Evolutionary conservation across 2,329 filamentous ascomycete species (phyloP).

Genomic region (Talaromyces islandicus): DNA sequence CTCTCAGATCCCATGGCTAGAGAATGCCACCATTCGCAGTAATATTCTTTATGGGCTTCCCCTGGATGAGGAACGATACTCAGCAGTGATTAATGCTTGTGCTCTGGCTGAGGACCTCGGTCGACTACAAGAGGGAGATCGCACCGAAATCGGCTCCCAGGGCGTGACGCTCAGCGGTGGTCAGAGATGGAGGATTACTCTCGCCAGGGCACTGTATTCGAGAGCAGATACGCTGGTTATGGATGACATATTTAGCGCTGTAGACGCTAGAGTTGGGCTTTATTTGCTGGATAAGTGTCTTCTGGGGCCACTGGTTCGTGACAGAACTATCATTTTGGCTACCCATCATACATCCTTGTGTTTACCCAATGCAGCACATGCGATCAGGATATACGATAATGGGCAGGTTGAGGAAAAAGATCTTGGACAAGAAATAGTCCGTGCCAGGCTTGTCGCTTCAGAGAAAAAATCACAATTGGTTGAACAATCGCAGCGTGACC

Average conservation of each 20-base stretch:
- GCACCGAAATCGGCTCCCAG: not conserved
- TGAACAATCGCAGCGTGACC: no score
- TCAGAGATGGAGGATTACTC: not conserved
- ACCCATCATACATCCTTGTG: conserved; percentile 74
- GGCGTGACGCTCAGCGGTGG: not conserved
- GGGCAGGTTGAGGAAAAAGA: conserved; percentile 2
- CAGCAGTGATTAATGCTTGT: not conserved
- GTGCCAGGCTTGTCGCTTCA: no score
- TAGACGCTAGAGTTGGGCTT: conserved; percentile 74
- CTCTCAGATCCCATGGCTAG: conserved; percentile 77
- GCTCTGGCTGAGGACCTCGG: not conserved
- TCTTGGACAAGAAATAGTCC: no score
- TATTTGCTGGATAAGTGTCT: conserved; percentile 74
- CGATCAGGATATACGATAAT: conserved; percentile 25
- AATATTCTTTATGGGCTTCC: conserved; percentile 76
- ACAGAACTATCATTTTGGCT: conserved; percentile 69
- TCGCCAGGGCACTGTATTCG: not conserved
- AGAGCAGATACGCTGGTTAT: conserved; percentile 65
- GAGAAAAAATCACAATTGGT: no score
- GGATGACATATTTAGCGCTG: conserved; percentile 76
- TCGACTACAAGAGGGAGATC: not conserved
- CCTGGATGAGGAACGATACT: conserved; percentile 61
- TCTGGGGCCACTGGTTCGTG: conserved; percentile 61
- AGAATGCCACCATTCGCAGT: conserved; percentile 70
- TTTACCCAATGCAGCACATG: conserved; percentile 64